A percentile compares a stretch with the other conserved stretches of the same genome.
Conservation (phyloP, 305 asterid genomes). For the Andrographis paniculata region DNA sequence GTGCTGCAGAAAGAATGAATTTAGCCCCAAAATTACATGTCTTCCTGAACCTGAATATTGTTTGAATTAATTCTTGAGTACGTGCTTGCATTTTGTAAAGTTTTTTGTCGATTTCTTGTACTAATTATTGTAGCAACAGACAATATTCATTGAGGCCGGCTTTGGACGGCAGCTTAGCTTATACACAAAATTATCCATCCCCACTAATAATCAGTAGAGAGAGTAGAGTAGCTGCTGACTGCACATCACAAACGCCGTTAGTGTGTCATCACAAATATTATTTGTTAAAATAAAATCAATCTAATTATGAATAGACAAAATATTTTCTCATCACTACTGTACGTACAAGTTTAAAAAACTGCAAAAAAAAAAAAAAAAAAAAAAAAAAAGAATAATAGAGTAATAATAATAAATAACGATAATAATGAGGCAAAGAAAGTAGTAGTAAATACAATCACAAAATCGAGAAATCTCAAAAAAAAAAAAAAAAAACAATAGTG, state of each 20-base stretch:
- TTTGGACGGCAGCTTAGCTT: no score
- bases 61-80: conserved; percentile 9
- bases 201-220: conserved; percentile 4
- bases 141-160: conserved; percentile 13
- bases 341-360: no score
- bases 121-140: conserved; percentile 24
- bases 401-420: neutral
- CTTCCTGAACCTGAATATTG: conserved; percentile 14
- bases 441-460: conserved; percentile 3
- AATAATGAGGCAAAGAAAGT: no score
- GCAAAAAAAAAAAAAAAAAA: neutral
- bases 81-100: conserved; percentile 25
- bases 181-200: no score
- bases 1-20: conserved; percentile 61
- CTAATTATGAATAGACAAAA: no score
- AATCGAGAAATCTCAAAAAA: neutral
- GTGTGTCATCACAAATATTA: no score
- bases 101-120: conserved; percentile 21
- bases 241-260: no score
- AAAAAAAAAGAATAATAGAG: neutral
- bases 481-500: neutral
- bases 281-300: no score
- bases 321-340: no score
- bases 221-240: no score
- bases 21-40: neutral